Evolutionary conservation across 2,329 filamentous ascomycete genomes (phyloP), one percentile per base, ranked within the genome.

Genomic region (Lasiodiplodia sp.): DNA sequence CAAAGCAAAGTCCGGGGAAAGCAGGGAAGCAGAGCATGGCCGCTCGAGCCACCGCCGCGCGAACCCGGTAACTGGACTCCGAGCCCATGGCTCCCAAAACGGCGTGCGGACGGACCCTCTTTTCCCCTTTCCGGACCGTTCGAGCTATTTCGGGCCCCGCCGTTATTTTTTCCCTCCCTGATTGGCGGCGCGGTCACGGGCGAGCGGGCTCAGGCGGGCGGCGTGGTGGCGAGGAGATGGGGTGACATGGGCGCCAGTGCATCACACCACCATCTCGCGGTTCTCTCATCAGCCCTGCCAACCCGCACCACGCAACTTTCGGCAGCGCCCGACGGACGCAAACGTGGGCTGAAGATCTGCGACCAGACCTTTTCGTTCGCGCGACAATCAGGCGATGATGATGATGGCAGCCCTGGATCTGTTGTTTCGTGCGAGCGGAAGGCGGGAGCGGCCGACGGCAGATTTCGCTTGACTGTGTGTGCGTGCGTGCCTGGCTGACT

Each of bases 221-320:
- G 5, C 10, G 31, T 53, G 47, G 66, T 68, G 66, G 34, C 49
- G 47, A 49, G 58, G 57, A 23, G 64, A 34, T 66, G 66, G 66
- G 57, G 47, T 68, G 66, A 68, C 49, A 31, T 25, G 23, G 49
- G 34, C 49, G 49, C 51, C 23, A 34, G 53, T 49, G 28, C 2
- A 44, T 51, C 66, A 57, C 49, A 49, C 62, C 56, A 68, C 56
- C 12, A 44, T 67, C 53, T 47, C 47, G 55, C 56, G 66, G 28
- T 56, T 16, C 21, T 40, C 47, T 52, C 16, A 14, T 63, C 58
- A 63, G 64, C 52, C 38, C 53, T 57, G 38, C 47, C 21, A 14
- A 14, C 11, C 23, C 31, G 28, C 55, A 18, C 18, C 55, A 16
- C 34, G 44, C 34, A 38, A 40, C 23, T 23, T 28, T 63, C 58